Conservation (phyloP, 768 basidiomycete species). For the Mycena sanguinolenta region DNA sequence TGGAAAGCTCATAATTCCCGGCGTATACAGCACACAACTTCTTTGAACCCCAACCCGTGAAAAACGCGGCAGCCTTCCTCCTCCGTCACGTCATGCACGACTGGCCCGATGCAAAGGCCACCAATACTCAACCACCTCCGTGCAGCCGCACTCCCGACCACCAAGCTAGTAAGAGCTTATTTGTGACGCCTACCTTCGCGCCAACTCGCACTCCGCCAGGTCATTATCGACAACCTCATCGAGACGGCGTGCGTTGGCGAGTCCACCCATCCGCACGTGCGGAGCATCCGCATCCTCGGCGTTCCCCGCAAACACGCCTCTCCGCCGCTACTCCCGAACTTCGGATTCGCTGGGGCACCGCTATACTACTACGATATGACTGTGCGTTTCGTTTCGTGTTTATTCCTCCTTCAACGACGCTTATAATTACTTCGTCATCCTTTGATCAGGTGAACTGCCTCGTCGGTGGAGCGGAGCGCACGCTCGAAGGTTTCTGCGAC, state of each 20-base stretch:
- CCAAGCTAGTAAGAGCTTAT: not conserved
- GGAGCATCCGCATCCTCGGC: not conserved
- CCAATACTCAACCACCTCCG: slow-evolving; percentile 61
- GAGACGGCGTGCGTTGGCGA: not conserved
- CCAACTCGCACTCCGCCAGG: not conserved
- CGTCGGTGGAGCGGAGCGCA: slow-evolving; percentile 17
- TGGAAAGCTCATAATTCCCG: no score
- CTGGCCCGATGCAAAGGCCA: slow-evolving; percentile 59
- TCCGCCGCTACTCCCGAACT: slow-evolving; percentile 18
- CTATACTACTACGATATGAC: slow-evolving; percentile 14
- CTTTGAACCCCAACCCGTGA: slow-evolving; percentile 59
- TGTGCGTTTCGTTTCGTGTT: not conserved
- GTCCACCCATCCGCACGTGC: not conserved
- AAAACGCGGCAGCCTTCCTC: slow-evolving; percentile 58
- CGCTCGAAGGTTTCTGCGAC: slow-evolving; percentile 16
- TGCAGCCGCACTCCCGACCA: slow-evolving; percentile 40
- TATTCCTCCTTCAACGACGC: no score
- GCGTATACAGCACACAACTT: slow-evolving; percentile 57
- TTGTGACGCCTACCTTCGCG: not conserved
- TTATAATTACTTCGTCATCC: not conserved
- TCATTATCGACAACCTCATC: slow-evolving; percentile 12
- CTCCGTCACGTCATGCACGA: slow-evolving; percentile 64
- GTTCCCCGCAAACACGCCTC: slow-evolving; percentile 20
- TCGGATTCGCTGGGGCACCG: not conserved
- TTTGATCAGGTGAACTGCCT: slow-evolving; percentile 5